These are phyloP conservation scores for Calonectria hawksworthii DNA, from an alignment of 2,329 filamentous ascomycete genomes.

Conservation along the genomic window DNA sequence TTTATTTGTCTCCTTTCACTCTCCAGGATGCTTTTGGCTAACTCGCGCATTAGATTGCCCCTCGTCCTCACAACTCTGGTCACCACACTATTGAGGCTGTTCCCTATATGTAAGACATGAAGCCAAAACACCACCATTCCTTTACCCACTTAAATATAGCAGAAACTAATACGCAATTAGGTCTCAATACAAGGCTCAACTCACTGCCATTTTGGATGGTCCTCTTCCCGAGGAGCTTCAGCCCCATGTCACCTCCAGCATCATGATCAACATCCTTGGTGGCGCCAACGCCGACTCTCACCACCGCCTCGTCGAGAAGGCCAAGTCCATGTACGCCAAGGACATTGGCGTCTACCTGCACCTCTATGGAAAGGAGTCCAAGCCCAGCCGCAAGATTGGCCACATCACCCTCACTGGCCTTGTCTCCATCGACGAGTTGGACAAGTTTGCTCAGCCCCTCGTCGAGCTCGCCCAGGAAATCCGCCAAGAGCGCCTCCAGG, in stretches of 20 bases:
- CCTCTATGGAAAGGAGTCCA: constrained; percentile 91
- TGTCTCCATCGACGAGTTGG: constrained; percentile 75
- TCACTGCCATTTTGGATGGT: constrained; percentile 82
- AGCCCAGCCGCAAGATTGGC: constrained; percentile 93
- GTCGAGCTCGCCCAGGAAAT: constrained; percentile 75
- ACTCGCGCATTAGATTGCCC: constrained; percentile 49
- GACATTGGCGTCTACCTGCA: constrained; percentile 75
- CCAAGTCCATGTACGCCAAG: constrained; percentile 58
- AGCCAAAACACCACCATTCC: background rate
- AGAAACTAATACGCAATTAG: background rate
- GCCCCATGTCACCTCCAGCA: constrained; percentile 72
- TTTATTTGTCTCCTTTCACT: background rate
- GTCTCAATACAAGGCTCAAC: constrained; percentile 93
- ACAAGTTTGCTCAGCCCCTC: constrained; percentile 73
- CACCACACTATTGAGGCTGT: constrained; percentile 97
- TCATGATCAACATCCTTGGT: constrained; percentile 87
- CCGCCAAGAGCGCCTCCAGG: constrained; percentile 65
- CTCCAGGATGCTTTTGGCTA: background rate
- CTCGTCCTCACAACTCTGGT: constrained; percentile 81
- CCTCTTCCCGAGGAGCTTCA: constrained; percentile 68
- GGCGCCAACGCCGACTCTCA: constrained; percentile 77
- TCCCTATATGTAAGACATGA: constrained; percentile 69
- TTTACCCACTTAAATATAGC: background rate
- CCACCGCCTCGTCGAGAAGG: constrained; percentile 61
- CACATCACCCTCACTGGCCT: constrained; percentile 87